Base-by-base conservation (phyloP, 2,329 filamentous ascomycete genomes). In the Colletotrichum liaoningense region DNA sequence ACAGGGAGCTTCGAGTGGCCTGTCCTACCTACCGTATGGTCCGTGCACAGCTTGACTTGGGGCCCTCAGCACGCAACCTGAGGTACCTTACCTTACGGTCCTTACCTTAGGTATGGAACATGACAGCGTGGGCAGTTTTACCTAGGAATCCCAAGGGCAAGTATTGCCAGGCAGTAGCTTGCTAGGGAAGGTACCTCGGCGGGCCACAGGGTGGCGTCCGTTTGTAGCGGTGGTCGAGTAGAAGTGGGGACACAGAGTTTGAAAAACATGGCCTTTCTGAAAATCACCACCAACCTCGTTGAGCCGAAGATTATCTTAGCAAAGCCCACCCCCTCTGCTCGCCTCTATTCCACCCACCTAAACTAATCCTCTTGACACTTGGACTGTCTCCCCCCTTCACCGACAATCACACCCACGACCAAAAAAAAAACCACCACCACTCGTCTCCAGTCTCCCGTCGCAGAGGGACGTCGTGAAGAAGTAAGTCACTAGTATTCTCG, bases 281-380 rank as follows among this genome's bases (percentile, higher is more conserved):
- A 75, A 78, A 76, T 77, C 69, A 76, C 77, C 77, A 76, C 76
- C 74, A 78, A 78, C 72, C 69, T 74, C 58, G 72, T 69, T 69
- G 62, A 71, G 67, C 71, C 71, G 60, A 73, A 70, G 55, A 42
- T 74, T 59, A 67, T 72, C 69, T 74, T 72, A 67, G 63, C 63
- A 74, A 68, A 74, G 69, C 69, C 63, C 69, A 74, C 72, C 72
- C 69, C 72, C 68, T 65, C 67, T 69, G 24, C 60, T 64, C 67
- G 60, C 52, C 52, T 65, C 60, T 73, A 73, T 66, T 73, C 71
- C 71, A 73, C 67, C 67, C 19, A 49, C 42, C 42, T 49, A 49
- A 49, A 49, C 42, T 71, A 30, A 73, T 62, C 62, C 67, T 73
- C 71, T 73, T n/a, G 67, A 73, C 71, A 73, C 67, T 73, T 71